Conservation (phyloP, 192 early-diverging fungal species). For the Spinellus fusiger region DNA sequence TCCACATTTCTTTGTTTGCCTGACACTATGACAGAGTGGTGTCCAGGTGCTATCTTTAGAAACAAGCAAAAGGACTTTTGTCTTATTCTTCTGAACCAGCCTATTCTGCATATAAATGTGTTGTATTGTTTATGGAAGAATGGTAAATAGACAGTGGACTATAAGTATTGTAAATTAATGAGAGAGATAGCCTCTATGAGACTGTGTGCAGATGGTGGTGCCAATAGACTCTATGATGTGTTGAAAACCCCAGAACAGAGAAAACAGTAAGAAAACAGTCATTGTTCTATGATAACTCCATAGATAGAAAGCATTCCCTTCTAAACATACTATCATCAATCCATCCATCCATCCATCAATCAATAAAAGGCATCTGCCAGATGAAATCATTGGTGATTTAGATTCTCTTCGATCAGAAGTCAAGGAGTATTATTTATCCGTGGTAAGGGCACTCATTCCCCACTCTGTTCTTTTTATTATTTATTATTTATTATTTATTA, state of each 20-base stretch:
- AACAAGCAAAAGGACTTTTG: conserved; percentile 11
- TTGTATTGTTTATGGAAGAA: conserved; percentile 20
- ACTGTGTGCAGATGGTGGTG: conserved; percentile 86
- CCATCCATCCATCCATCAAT: background rate
- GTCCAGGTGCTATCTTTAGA: no score
- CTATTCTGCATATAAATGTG: background rate
- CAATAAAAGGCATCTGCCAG: conserved; percentile 59
- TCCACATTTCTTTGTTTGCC: no score
- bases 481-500: no score
- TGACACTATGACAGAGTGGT: no score
- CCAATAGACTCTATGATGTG: conserved; percentile 75
- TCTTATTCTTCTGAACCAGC: conserved; percentile 20
- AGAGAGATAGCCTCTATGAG: conserved; percentile 35
- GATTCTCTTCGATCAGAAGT: conserved; percentile 69
- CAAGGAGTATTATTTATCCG: conserved; percentile 55
- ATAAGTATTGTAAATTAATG: background rate
- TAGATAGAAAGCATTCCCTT: background rate
- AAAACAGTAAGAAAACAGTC: conserved; percentile 14
- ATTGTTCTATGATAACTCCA: background rate
- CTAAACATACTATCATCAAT: background rate
- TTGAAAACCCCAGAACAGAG: conserved; percentile 31
- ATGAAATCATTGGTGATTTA: conserved; percentile 80
- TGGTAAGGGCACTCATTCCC: conserved; percentile 25
- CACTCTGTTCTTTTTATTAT: background rate
- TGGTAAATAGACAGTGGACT: conserved; percentile 4